Base-by-base conservation (phyloP, 2,329 filamentous ascomycete genomes). In the Ascochyta fabae region DNA sequence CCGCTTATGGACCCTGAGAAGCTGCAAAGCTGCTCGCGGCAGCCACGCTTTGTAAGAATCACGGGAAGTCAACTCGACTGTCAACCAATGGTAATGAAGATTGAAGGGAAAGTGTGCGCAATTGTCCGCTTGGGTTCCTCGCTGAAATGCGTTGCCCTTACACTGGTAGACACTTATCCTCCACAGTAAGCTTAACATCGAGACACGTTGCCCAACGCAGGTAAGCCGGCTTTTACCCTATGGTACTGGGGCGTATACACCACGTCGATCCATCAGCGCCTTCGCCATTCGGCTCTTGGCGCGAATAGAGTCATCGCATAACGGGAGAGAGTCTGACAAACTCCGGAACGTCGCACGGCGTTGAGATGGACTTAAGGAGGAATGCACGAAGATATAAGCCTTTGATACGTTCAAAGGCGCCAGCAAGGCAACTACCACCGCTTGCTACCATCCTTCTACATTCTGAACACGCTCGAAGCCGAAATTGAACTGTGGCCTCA, bases 321-420 rank as follows among this genome's bases (percentile, higher is more conserved):
- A 47, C 22, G 43, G 36, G 42, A 40, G 10, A 24, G n/a, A 5
- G 19, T 51, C 47, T 48, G 47, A 51, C 47, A 50, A 51, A 50
- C 31, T 24, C 53, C 47, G 38, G 16, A n/a, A 24, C 27, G 34
- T 51, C 34, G 42, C 38, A 43, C 47, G 38, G 42, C 42, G 47
- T 51, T 43, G 47, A 43, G 40, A 33, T 56, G 53, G 53, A 51
- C 16, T 56, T 56, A 51, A 56, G 46, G 15, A n/a, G 12, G 27
- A 23, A 16, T 19, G 31, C 6, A 19, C 3, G 12, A 34, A n/a
- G 36, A 56, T 56, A 56, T 51, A 56, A 56, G 34, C 33, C 26
- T 24, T 9, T n/a, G 4, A 27, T 48, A 38, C 12, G 29, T 33
- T 19, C 31, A 19, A 41, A 55, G 53, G 41, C 53, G 46, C 53